Evolutionary conservation across 2,329 filamentous ascomycete species (phyloP).

Genomic region (Proliferodiscus dingleyae): DNA sequence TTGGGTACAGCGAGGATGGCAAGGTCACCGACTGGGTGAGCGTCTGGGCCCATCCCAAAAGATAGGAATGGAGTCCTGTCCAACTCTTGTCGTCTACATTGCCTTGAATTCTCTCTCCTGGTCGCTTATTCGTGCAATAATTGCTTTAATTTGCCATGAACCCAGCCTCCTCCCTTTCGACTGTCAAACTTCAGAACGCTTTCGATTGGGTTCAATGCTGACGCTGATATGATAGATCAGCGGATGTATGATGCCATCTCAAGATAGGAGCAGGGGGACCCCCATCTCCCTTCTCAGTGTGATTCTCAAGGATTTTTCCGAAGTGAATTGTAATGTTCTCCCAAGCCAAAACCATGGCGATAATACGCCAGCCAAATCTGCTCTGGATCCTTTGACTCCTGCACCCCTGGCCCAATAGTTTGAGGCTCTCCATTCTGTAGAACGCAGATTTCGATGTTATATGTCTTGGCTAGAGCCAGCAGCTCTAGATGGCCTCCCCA

Average conservation of each 20-base stretch:
- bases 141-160: too few species aligned
- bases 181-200: too few species aligned
- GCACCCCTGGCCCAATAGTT: constrained; percentile 56
- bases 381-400: constrained; percentile 39
- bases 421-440: constrained; percentile 81
- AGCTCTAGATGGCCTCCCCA: constrained; percentile 96
- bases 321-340: constrained; percentile 96
- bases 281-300: too few species aligned
- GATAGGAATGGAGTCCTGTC: background rate
- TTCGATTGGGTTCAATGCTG: too few species aligned
- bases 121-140: too few species aligned
- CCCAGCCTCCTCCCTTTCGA: too few species aligned
- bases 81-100: too few species aligned
- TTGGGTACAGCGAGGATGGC: constrained; percentile 42
- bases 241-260: too few species aligned
- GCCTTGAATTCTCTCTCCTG: too few species aligned
- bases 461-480: constrained; percentile 74
- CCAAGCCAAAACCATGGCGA: constrained; percentile 85
- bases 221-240: too few species aligned
- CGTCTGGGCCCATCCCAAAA: constrained; percentile 41
- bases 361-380: constrained; percentile 91
- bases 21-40: constrained; percentile 48
- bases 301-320: constrained; percentile 35
- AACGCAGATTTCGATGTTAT: constrained; percentile 75
- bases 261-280: too few species aligned